Base-by-base conservation (phyloP, 2,329 filamentous ascomycete genomes). In the Coleophoma cylindrospora region DNA sequence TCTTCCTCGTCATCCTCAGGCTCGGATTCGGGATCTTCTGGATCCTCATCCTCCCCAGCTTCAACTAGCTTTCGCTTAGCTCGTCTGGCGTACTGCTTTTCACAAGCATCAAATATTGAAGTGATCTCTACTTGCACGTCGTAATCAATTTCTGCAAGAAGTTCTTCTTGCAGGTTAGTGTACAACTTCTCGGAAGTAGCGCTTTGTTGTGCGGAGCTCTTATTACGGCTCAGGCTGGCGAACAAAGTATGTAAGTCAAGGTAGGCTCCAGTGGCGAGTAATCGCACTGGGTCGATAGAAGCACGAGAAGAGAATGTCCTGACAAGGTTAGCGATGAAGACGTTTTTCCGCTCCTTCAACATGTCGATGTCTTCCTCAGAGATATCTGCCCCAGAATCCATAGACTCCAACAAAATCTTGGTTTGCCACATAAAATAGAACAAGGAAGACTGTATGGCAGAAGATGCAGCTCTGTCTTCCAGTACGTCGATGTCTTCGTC, bases 341-440 rank as follows among this genome's bases (percentile, higher is more conserved):
- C 70, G 49, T 77, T 75, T 48, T 80, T 78, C 54, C 79, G 67
- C 8, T 74, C 61, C 8, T 77, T 75, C n/a, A 86, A 71, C 19
- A 77, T 68, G 57, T 87, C 81, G 32, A 91, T 71, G 8, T 83
- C 78, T 7, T 72, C 67, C 45, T 81, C 74, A 1, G 81, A 62
- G 49, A 89, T 76, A 4, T 73, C 75, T 40, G 81, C 77, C 22
- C 75, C 74, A 10, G 68, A 61, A 14, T 75, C 70, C 34, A 89
- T 67, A 14, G 77, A 68, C 48, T 76, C 72, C 54, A 75, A 73
- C 53, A 89, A 62, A 47, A 76, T 74, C 48, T 82, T 80, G 19
- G 87, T 79, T 64, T 94, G 92, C 94, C 94, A 99, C 83, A 95
- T 89, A 65, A 96, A 95, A 70, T 96, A 97, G 69, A 95, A 90